Conservation (phyloP, 495 filamentous ascomycete genomes). For the Articulospora tetracladia region DNA sequence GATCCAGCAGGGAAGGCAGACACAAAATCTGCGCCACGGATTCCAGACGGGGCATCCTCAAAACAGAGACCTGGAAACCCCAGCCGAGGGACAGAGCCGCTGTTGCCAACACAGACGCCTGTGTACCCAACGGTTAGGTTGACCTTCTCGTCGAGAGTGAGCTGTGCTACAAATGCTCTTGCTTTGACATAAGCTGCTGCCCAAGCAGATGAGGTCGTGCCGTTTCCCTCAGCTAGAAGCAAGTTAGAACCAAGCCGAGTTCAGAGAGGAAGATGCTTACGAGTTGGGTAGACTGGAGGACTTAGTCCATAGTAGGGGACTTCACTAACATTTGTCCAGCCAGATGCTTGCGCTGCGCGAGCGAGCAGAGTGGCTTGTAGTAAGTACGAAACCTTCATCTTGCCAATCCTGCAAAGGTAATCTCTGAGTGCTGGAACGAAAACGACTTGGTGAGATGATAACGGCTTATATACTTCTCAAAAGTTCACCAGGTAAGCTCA, state of each 20-base stretch:
- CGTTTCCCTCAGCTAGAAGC: conserved; percentile 51
- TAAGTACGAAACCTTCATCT: neutral
- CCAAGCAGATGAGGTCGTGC: conserved; percentile 35
- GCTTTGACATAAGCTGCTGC: conserved; percentile 52
- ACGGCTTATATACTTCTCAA: too few species aligned
- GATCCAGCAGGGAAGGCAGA: conserved; percentile 80
- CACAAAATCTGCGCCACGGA: conserved; percentile 57
- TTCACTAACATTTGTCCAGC: neutral
- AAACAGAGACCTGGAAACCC: conserved; percentile 53
- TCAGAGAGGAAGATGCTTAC: neutral
- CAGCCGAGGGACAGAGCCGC: conserved; percentile 47
- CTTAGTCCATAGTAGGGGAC: neutral
- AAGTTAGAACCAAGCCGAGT: neutral
- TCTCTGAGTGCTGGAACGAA: too few species aligned
- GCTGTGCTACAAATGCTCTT: conserved; percentile 43
- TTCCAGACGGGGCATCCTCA: conserved; percentile 52
- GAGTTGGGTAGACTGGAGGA: neutral
- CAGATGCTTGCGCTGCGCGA: neutral
- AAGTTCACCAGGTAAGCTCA: neutral
- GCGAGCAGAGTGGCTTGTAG: neutral
- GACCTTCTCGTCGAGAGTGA: conserved; percentile 57
- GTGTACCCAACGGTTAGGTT: conserved; percentile 60
- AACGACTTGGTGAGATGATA: too few species aligned
- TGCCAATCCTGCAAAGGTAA: neutral
- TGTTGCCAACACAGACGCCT: conserved; percentile 65